Evolutionary conservation across 1,284 basidiomycete genomes (phyloP).

Genomic region (Irpex sp.): DNA sequence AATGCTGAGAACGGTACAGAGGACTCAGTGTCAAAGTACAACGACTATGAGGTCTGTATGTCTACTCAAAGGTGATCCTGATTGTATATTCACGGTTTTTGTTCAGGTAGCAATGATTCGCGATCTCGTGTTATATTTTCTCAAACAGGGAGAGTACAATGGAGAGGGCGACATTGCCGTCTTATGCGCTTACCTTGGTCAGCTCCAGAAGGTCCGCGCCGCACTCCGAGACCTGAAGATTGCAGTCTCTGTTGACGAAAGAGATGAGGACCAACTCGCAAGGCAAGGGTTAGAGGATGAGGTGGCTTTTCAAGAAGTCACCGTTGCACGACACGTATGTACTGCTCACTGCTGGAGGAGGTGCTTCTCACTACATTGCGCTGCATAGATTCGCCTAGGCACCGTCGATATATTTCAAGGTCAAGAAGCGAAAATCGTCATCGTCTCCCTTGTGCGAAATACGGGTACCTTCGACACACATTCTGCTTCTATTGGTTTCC

Average conservation of each 20-base stretch:
- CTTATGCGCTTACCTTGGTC: constrained; percentile 79
- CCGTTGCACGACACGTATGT: constrained; percentile 49
- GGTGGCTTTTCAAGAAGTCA: constrained; percentile 36
- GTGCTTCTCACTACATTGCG: not conserved
- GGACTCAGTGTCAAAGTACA: constrained; percentile 69
- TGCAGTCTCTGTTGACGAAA: constrained; percentile 71
- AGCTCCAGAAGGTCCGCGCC: constrained; percentile 51
- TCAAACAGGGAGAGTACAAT: constrained; percentile 47
- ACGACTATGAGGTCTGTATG: constrained; percentile 64
- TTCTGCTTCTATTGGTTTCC: constrained; percentile 66
- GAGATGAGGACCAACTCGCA: constrained; percentile 65
- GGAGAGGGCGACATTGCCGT: constrained; percentile 71
- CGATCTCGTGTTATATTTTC: constrained; percentile 75
- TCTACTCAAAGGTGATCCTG: not conserved
- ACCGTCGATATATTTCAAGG: constrained; percentile 84
- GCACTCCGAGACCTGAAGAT: constrained; percentile 62
- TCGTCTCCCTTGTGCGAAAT: constrained; percentile 77
- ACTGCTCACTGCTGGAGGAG: not conserved
- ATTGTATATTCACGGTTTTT: not conserved
- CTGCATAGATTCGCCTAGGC: constrained; percentile 61
- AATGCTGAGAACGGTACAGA: constrained; percentile 60
- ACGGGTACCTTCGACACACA: constrained; percentile 47
- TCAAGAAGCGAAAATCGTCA: constrained; percentile 73
- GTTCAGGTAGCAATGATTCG: constrained; percentile 71
- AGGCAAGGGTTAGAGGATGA: constrained; percentile 47